Evolutionary conservation across 2,329 filamentous ascomycete species (phyloP), one percentile per base, ranked within the genome.

Genomic region (Pseudogymnoascus sp.): DNA sequence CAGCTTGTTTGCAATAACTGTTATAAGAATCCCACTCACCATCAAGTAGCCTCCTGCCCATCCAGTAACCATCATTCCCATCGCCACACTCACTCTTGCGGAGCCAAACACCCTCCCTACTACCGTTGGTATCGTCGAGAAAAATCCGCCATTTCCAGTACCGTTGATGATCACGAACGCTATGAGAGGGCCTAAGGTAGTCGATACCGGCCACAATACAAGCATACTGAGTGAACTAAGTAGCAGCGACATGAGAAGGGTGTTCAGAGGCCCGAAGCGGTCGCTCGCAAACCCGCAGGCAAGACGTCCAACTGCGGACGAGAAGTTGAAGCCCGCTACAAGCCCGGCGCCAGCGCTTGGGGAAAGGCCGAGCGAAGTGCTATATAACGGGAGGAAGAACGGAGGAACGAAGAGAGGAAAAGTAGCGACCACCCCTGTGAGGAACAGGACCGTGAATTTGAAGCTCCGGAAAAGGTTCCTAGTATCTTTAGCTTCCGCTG

Each of bases 1-100:
- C 21, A 66, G 28, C 23, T 25, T 60, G 11, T 18, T 21, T 42
- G 10, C 8, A 31, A 16, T 31, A 44, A 8, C 60, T 14, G 18
- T 46, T 7, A 62, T 12, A 62, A 2, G 14, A 34, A 40, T n/a
- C 16, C 36, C 36, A 72, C 78, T 72, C 68, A 82, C 82, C 75
- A 87, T 77, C 1, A 88, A 74, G 73, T 88, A 88, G 0, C 85
- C 85, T 0, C 79, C 81, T 1, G 79, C 77, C 84, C 84, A 88
- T 1, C 82, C 81, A 0, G 81, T 85, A 1, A 85, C 79, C 38
- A 84, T 78, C 83, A 87, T 86, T 4, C 82, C 79, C 80, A 88
- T 84, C 0, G 82, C 83, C 18, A 84, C 79, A 3, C 79, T 76
- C 38, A 84, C 78, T 3, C 81, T 75, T 0, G 78, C 78, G 3